A percentile compares a stretch with the other conserved stretches of the same genome.
Conservation (phyloP, 306 rosid species). For the Cucurbita maxima region DNA sequence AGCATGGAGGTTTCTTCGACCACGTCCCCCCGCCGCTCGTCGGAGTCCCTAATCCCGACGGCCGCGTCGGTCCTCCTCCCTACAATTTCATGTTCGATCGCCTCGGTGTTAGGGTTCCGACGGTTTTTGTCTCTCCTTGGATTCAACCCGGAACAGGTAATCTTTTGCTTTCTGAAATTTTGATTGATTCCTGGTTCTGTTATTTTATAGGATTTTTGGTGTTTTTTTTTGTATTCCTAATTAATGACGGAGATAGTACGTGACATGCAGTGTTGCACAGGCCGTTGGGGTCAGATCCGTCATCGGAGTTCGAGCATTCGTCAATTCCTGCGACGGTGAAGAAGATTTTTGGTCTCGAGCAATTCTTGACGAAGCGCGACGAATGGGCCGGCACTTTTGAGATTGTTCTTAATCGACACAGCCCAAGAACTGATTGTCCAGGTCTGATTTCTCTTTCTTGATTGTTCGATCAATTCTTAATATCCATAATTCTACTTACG, state of each 20-base stretch:
- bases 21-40: conserved; percentile 48
- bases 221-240: background rate
- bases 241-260: background rate
- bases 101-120: conserved; percentile 59
- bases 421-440: conserved; percentile 36
- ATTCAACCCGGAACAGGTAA: conserved; percentile 48
- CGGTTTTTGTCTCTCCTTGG: conserved; percentile 59
- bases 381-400: conserved; percentile 43
- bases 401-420: conserved; percentile 14
- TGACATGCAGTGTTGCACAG: conserved; percentile 32
- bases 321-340: conserved; percentile 44
- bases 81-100: conserved; percentile 41
- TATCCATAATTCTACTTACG: no score
- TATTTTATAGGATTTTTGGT: background rate
- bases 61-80: conserved; percentile 31
- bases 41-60: conserved; percentile 60
- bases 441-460: background rate
- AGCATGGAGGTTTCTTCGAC: conserved; percentile 73
- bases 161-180: no score
- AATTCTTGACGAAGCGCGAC: conserved; percentile 46
- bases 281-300: conserved; percentile 35
- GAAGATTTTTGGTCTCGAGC: conserved; percentile 41
- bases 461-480: no score
- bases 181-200: no score
- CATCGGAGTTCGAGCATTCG: conserved; percentile 64